Percentiles rank a stretch among this genome's conserved stretches.
phyloP scores from a whole-genome alignment of 768 basidiomycete genomes.

The Pulveroboletus sp. region DNA sequence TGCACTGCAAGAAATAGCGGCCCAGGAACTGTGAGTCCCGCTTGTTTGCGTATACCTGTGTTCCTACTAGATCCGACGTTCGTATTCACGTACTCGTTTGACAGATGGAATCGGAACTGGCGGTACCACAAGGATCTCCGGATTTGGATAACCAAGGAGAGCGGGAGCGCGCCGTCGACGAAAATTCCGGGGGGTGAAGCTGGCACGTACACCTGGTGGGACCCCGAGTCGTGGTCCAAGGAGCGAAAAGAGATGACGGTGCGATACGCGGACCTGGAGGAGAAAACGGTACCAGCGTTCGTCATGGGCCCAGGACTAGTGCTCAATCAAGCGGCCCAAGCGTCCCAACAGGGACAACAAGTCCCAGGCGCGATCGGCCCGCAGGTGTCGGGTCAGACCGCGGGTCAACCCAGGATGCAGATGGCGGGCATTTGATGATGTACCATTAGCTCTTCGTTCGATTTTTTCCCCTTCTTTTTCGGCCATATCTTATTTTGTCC shows the following conservation, averaged over 20 bases:
- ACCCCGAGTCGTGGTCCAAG: slow-evolving; percentile 74
- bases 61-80: neutral
- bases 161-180: slow-evolving; percentile 66
- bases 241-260: slow-evolving; percentile 76
- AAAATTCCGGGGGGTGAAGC: slow-evolving; percentile 81
- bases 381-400: slow-evolving; percentile 24
- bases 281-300: slow-evolving; percentile 65
- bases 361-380: slow-evolving; percentile 32
- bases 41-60: slow-evolving; percentile 6
- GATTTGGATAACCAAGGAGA: slow-evolving; percentile 83
- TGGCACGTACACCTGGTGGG: slow-evolving; percentile 89
- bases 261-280: slow-evolving; percentile 69
- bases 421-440: slow-evolving; percentile 32
- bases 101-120: slow-evolving; percentile 92
- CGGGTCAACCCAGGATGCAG: slow-evolving; percentile 32
- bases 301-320: slow-evolving; percentile 46
- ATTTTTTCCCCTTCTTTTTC: slow-evolving; percentile 13
- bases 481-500: slow-evolving; percentile 19
- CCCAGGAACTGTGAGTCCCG: slow-evolving; percentile 82
- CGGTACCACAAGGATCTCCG: slow-evolving; percentile 91
- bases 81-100: slow-evolving; percentile 6
- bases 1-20: slow-evolving; percentile 89
- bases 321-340: slow-evolving; percentile 33
- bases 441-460: slow-evolving; percentile 6
- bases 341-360: slow-evolving; percentile 39